phyloP scores from a whole-genome alignment of 306 rosid species.

The Lupinus albus region DNA sequence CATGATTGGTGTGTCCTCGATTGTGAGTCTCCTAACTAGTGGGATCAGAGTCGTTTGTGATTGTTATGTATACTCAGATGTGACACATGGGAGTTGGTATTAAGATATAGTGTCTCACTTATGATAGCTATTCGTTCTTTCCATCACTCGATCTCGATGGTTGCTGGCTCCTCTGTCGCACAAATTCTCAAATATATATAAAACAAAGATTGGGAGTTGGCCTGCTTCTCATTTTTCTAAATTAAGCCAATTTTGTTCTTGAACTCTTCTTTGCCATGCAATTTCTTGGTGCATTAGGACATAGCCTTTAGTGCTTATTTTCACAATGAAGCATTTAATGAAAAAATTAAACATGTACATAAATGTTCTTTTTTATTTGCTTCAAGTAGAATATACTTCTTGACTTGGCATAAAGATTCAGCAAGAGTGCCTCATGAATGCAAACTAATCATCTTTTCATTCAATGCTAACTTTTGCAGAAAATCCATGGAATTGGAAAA shows the following conservation, averaged over 20 bases:
- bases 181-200: neutral
- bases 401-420: slow-evolving; percentile 15
- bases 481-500: rapidly evolving
- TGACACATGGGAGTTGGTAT: too few species aligned
- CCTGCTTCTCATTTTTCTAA: slow-evolving; percentile 26
- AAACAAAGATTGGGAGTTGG: slow-evolving; percentile 37
- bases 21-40: too few species aligned
- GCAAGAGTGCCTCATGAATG: neutral
- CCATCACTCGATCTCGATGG: too few species aligned
- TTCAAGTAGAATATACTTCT: neutral
- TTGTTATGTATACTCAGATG: too few species aligned
- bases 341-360: neutral
- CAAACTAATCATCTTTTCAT: slow-evolving; percentile 17
- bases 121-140: too few species aligned
- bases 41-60: too few species aligned
- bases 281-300: neutral
- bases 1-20: too few species aligned
- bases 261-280: slow-evolving; percentile 9
- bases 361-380: neutral
- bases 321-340: slow-evolving; percentile 25
- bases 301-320: slow-evolving; percentile 8
- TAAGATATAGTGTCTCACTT: too few species aligned
- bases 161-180: too few species aligned
- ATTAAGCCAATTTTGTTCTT: slow-evolving; percentile 37
- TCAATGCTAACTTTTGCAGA: slow-evolving; percentile 43